Evolutionary conservation across 78 protist genomes (phyloP).

Genomic region (Dictyostelium brefeldianum): DNA sequence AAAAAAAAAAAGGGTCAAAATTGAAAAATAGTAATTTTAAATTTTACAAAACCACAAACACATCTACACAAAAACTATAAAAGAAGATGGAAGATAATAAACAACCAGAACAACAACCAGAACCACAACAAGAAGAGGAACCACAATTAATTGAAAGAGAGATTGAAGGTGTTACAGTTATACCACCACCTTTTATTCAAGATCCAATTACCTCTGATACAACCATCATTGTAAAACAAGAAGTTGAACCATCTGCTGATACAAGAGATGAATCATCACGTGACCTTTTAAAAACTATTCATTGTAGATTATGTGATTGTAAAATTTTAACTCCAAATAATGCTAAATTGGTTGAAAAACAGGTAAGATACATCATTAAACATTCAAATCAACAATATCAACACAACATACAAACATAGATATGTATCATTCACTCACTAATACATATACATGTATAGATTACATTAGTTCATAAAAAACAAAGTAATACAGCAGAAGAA

Average conservation of each 20-base stretch:
- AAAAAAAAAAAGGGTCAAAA: background rate
- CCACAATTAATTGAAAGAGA: slow-evolving; percentile 54
- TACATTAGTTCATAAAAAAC: slow-evolving; percentile 39
- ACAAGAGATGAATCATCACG: background rate
- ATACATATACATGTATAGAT: background rate
- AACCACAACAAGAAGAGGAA: slow-evolving; percentile 13
- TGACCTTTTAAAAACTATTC: slow-evolving; percentile 34
- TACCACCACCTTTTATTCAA: slow-evolving; percentile 22
- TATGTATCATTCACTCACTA: background rate
- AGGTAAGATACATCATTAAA: no score
- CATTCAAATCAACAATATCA: no score
- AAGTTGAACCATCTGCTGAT: slow-evolving; percentile 2
- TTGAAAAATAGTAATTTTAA: background rate
- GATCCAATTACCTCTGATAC: slow-evolving; percentile 24
- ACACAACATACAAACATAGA: background rate
- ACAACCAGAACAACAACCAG: slow-evolving; percentile 8
- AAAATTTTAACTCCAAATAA: slow-evolving; percentile 48
- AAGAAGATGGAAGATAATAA: background rate
- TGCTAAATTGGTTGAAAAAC: slow-evolving; percentile 51
- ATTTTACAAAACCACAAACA: no score
- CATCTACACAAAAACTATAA: no score
- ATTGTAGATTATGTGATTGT: slow-evolving; percentile 75
- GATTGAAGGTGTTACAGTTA: slow-evolving; percentile 18
- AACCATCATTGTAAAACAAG: slow-evolving; percentile 36
- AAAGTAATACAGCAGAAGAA: slow-evolving; percentile 46